These are phyloP conservation scores for Phyllosticta citriasiana DNA, from an alignment of 2,329 filamentous ascomycete species.

Conservation along the genomic window DNA sequence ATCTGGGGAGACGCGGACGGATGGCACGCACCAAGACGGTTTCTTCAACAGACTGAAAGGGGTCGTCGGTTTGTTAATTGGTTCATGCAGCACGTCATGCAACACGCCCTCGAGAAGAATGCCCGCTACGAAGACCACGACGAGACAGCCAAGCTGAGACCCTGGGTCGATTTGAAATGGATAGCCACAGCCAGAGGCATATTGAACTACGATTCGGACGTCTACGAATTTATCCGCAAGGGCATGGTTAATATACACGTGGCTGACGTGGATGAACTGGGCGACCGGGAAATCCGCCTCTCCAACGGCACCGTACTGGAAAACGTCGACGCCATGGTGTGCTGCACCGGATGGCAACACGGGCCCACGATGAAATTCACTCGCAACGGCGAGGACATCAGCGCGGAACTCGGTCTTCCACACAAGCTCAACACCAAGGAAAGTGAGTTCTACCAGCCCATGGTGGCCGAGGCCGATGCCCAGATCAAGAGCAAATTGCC, in stretches of 20 bases:
- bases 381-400: background rate
- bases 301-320: constrained; percentile 28
- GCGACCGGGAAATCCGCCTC: constrained; percentile 37
- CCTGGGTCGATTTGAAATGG: constrained; percentile 39
- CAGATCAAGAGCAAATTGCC: constrained; percentile 47
- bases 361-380: constrained; percentile 43
- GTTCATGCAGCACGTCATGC: constrained; percentile 46
- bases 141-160: constrained; percentile 32
- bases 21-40: constrained; percentile 41
- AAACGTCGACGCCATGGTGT: constrained; percentile 36
- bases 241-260: constrained; percentile 47
- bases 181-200: constrained; percentile 48
- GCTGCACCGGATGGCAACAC: constrained; percentile 50
- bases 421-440: background rate
- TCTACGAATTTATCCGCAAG: constrained; percentile 46
- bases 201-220: constrained; percentile 48
- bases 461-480: constrained; percentile 31
- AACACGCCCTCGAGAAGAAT: constrained; percentile 41
- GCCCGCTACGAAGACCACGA: constrained; percentile 36
- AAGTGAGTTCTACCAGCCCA: constrained; percentile 11
- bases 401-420: constrained; percentile 18
- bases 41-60: constrained; percentile 48
- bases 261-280: constrained; percentile 43
- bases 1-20: constrained; percentile 59
- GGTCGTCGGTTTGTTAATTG: constrained; percentile 45